Conservation (phyloP, 2,329 filamentous ascomycete genomes). For the Sporothrix pseudoabietina region DNA sequence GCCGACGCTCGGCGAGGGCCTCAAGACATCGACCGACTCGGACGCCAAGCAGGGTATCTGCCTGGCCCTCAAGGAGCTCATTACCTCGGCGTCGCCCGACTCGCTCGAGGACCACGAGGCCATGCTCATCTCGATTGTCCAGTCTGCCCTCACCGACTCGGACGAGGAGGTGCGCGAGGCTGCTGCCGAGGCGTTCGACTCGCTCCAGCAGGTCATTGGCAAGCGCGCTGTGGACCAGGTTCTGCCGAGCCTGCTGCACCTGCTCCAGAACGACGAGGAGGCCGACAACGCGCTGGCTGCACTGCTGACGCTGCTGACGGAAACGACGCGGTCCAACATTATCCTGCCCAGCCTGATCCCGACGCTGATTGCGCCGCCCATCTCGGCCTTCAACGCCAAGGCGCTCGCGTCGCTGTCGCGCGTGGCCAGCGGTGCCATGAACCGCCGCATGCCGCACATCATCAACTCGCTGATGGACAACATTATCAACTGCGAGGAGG, state of each 20-base stretch:
- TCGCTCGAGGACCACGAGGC: conserved; percentile 93
- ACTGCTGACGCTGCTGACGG: conserved; percentile 89
- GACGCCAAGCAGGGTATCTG: conserved; percentile 97
- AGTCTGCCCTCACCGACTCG: conserved; percentile 86
- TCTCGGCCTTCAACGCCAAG: conserved; percentile 91
- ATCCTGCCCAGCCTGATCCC: conserved; percentile 96
- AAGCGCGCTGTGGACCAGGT: conserved; percentile 96
- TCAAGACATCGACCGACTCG: conserved; percentile 83
- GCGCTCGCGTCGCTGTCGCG: conserved; percentile 90
- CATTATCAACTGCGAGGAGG: conserved; percentile 75
- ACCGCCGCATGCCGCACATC: conserved; percentile 82
- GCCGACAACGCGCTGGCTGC: conserved; percentile 92
- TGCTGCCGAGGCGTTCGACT: conserved; percentile 95
- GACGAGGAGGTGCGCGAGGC: conserved; percentile 91
- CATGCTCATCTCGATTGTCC: conserved; percentile 89
- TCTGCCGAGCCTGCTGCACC: conserved; percentile 83
- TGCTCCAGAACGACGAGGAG: conserved; percentile 82
- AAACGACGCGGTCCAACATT: conserved; percentile 90
- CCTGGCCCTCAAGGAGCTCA: conserved; percentile 90
- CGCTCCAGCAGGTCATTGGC: conserved; percentile 87
- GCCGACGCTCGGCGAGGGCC: conserved; percentile 87
- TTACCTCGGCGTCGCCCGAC: conserved; percentile 83
- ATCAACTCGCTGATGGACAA: conserved; percentile 95
- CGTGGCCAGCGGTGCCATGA: conserved; percentile 89
- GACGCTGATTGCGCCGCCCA: conserved; percentile 84